Base-by-base conservation (phyloP, 1,284 basidiomycete species). In the Stereum hirsutum region DNA sequence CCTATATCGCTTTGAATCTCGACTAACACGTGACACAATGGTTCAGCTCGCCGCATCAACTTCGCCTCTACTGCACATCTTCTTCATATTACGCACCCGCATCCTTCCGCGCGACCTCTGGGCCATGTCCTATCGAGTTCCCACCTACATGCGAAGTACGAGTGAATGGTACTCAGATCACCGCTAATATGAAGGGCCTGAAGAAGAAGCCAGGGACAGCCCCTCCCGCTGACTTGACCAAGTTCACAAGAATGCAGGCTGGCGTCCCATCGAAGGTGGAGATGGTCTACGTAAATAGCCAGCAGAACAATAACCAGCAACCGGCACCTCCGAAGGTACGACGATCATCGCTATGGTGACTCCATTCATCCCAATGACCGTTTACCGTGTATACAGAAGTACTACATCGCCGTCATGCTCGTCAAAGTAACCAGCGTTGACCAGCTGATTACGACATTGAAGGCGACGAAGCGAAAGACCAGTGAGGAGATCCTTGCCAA, bases 191-290 rank as follows among this genome's bases (percentile, higher is more conserved):
- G 52, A 90, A 92, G 57, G 94, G 94, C 2, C 65, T 97, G 54
- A 94, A 96, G 70, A 96, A 96, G 63, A 95, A 92, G 57, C 85
- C 92, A n/a, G 93, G 93, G 1, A 96, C 90, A 41, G 89, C 93
- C 1, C 91, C 93, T 15, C 93, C 93, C 1, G 84, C 92, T 8
- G 85, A 95, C 57, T 63, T 97, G 30, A 76, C 76, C 30, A 81
- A 76, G 58, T 64, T 72, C 40, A 63, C 83, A 6, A 68, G 75
- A 44, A 59, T 72, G 23, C 61, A 59, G 33, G 61, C 67, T 0
- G 63, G 60, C 15, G 63, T 71, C 21, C 62, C 67, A 46, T 91
- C 89, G 54, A 75, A 76, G 24, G 67, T 96, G 7, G 86, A 90
- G 49, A 81, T 98, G 69, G 78, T 91, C 5, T 96, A 97, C 62